Evolutionary conservation across 306 rosid genomes (phyloP).

Genomic region (Prunus dulcis): DNA sequence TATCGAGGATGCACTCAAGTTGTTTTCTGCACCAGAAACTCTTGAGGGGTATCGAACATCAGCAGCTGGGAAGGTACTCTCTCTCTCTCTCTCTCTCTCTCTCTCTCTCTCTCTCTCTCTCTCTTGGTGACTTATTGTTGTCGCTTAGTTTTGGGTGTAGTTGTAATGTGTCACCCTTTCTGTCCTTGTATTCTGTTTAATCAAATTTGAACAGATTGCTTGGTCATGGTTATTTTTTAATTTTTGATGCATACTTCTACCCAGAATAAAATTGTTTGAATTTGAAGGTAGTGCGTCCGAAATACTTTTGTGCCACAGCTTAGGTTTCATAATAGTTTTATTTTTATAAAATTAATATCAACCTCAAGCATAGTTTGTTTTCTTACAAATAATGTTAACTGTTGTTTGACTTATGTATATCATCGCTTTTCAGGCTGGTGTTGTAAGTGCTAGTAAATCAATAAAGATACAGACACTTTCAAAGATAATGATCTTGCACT

Average conservation of each 20-base stretch:
- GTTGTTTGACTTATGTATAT: not conserved
- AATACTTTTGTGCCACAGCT: not conserved
- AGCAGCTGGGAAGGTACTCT: slow-evolving; percentile 79
- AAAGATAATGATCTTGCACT: slow-evolving; percentile 86
- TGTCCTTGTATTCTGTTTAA: not conserved
- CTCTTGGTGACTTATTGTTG: not conserved
- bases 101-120: not conserved
- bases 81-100: not conserved
- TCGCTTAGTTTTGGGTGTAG: not conserved
- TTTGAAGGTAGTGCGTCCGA: no score
- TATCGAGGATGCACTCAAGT: slow-evolving; percentile 79
- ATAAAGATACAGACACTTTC: slow-evolving; percentile 70
- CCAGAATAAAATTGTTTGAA: not conserved
- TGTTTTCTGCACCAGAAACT: slow-evolving; percentile 86
- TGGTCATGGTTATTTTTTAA: not conserved
- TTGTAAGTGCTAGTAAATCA: slow-evolving; percentile 78
- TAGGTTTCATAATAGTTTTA: not conserved
- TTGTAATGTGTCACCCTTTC: not conserved
- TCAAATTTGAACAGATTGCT: not conserved
- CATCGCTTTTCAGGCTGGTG: slow-evolving; percentile 56
- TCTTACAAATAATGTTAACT: not conserved
- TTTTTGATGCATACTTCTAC: not conserved
- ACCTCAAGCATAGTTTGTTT: not conserved
- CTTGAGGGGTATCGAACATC: slow-evolving; percentile 90
- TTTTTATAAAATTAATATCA: not conserved